Conservation (phyloP, 1,284 basidiomycete genomes). For the Puccinia horiana region DNA sequence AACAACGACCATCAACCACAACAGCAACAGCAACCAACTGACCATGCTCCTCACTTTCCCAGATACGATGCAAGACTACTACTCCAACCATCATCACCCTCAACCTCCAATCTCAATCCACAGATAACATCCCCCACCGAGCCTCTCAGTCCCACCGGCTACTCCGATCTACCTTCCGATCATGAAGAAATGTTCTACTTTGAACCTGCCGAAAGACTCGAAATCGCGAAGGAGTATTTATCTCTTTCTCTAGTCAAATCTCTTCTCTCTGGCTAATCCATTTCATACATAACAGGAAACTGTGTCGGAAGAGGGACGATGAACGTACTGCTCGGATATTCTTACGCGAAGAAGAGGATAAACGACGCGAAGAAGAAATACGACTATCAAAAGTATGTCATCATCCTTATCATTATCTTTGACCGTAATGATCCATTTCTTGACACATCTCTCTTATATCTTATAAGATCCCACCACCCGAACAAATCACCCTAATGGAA, state of each 20-base stretch:
- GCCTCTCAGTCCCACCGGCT: conserved; percentile 31
- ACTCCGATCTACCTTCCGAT: conserved; percentile 42
- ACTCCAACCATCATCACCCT: background rate
- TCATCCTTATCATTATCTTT: background rate
- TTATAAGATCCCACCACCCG: conserved; percentile 44
- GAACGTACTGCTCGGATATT: conserved; percentile 30
- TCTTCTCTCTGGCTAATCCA: background rate
- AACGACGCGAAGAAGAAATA: conserved; percentile 26
- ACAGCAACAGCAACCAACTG: too few relatives aligned
- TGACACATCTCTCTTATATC: too few relatives aligned
- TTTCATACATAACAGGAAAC: conserved; percentile 32
- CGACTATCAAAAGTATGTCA: conserved; percentile 29
- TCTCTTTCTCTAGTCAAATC: background rate
- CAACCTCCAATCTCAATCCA: conserved; percentile 18
- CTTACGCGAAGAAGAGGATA: conserved; percentile 45
- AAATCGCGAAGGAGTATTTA: conserved; percentile 31
- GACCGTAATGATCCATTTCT: background rate
- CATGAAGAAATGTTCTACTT: conserved; percentile 49
- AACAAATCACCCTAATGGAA: conserved; percentile 34
- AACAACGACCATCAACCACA: too few relatives aligned
- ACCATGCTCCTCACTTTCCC: too few relatives aligned
- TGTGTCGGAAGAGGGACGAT: conserved; percentile 37
- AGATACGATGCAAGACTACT: conserved; percentile 40
- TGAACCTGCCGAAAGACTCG: conserved; percentile 16
- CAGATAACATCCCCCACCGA: conserved; percentile 19